These are phyloP conservation scores for Trifolium fragiferum DNA, from an alignment of 306 rosid genomes.

Conservation along the genomic window DNA sequence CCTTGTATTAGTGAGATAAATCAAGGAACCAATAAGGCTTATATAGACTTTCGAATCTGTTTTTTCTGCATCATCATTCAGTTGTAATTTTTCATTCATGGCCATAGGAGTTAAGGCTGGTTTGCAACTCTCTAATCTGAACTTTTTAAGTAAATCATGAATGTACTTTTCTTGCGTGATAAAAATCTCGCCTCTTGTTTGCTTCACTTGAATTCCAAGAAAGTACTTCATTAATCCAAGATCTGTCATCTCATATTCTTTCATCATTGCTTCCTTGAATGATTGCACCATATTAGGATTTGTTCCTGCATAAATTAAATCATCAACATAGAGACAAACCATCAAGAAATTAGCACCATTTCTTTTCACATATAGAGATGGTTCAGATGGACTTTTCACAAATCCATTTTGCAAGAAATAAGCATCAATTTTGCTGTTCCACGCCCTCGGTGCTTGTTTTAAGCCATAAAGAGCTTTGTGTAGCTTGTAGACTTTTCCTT, in stretches of 20 bases:
- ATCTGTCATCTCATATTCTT: not conserved
- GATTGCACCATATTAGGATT: not conserved
- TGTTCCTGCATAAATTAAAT: constrained; percentile 10
- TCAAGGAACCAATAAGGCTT: no score
- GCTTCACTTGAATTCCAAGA: not conserved
- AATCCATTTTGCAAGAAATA: not conserved
- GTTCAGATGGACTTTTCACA: constrained; percentile 1
- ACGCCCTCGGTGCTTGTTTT: not conserved
- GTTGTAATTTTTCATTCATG: no score
- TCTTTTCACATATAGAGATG: not conserved
- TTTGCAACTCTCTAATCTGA: no score
- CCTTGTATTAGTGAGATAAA: no score
- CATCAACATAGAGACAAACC: no score
- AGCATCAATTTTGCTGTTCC: not conserved
- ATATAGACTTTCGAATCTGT: no score
- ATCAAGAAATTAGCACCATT: not conserved
- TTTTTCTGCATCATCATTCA: no score
- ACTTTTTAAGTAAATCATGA: no score
- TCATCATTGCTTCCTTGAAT: not conserved
- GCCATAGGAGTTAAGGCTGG: no score
- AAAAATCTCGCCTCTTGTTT: not conserved
- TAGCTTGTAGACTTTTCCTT: not conserved
- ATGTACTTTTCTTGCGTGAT: no score
- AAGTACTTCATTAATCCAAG: not conserved
- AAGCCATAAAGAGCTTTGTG: not conserved